These are phyloP conservation scores for Solanum gracilifrons DNA, from an alignment of 257 asterid genomes.

Conservation along the genomic window DNA sequence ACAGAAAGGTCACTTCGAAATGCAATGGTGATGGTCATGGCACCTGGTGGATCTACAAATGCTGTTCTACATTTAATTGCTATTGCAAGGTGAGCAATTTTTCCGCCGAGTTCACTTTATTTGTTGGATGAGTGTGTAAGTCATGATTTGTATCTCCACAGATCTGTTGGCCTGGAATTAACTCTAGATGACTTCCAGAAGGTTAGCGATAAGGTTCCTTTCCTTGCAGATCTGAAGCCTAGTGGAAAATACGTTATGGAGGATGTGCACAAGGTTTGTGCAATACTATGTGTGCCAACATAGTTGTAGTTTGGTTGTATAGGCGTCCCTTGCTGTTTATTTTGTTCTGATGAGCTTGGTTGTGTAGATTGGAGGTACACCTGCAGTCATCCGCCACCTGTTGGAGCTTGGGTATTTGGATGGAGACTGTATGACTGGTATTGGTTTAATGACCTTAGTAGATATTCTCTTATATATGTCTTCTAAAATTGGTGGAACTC, in stretches of 20 bases:
- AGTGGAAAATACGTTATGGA: constrained; percentile 99
- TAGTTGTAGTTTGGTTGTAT: background rate
- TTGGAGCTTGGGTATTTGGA: constrained; percentile 71
- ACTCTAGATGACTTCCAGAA: constrained; percentile 90
- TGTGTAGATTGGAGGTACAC: constrained; percentile 91
- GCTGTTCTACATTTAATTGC: constrained; percentile 99
- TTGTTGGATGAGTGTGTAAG: constrained; percentile 5
- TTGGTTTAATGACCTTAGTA: background rate
- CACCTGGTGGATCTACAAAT: constrained; percentile 97
- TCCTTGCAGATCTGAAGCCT: constrained; percentile 98
- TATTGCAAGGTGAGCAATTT: constrained; percentile 59
- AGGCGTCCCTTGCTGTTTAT: background rate
- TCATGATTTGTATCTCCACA: constrained; percentile 32
- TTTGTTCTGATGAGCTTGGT: background rate
- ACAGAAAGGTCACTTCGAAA: constrained; percentile 68
- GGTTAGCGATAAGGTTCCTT: constrained; percentile 85
- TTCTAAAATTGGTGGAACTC: background rate
- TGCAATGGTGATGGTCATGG: constrained; percentile 96
- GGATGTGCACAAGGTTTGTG: constrained; percentile 83
- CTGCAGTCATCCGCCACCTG: constrained; percentile 65
- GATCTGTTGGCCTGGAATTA: constrained; percentile 89
- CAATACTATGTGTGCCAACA: background rate
- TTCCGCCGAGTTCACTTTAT: background rate
- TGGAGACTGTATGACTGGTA: constrained; percentile 89
- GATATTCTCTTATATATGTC: background rate